These are phyloP conservation scores for Suillus discolor DNA, from an alignment of 768 basidiomycete species.

Conservation along the genomic window DNA sequence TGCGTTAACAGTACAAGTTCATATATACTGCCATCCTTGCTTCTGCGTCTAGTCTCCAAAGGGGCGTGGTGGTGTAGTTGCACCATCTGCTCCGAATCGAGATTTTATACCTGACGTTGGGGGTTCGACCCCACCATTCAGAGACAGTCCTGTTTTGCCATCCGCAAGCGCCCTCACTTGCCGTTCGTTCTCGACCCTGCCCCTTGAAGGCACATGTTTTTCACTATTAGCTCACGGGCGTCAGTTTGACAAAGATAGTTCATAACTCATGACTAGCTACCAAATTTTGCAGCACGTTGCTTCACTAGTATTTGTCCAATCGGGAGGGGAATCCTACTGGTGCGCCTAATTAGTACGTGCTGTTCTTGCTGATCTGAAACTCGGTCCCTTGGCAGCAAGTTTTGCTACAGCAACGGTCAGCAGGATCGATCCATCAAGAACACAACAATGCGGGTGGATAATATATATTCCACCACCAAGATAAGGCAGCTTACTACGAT, in stretches of 20 bases:
- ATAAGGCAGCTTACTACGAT: background rate
- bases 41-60: background rate
- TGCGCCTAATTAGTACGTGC: background rate
- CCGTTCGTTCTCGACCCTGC: no score
- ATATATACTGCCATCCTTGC: background rate
- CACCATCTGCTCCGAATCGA: background rate
- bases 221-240: background rate
- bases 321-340: background rate
- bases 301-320: background rate
- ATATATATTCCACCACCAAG: background rate
- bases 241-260: background rate
- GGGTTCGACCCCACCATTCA: background rate
- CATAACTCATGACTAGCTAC: background rate
- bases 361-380: background rate
- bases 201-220: background rate
- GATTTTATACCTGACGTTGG: background rate
- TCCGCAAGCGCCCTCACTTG: no score
- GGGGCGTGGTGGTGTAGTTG: background rate
- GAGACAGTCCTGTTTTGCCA: no score
- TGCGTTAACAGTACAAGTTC: background rate
- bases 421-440: background rate
- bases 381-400: background rate
- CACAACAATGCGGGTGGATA: background rate
- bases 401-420: background rate
- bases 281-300: background rate